These are phyloP conservation scores for Capillidium heterosporum DNA, from an alignment of 371 early-diverging fungal species.

Conservation along the genomic window DNA sequence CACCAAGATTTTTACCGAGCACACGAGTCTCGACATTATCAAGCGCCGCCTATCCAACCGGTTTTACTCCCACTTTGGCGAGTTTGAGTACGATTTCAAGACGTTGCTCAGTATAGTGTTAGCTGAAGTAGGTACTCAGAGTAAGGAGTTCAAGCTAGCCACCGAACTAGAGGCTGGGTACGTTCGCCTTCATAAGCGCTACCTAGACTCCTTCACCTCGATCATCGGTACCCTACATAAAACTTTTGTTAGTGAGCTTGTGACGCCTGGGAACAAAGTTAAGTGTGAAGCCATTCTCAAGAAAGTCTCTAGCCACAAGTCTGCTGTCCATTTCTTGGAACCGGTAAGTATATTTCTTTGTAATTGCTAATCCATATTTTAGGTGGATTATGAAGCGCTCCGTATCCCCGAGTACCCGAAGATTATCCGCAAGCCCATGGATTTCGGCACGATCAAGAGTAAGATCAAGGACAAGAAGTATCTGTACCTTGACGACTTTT, in stretches of 20 bases:
- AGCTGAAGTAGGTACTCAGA: not conserved
- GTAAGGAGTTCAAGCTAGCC: not conserved
- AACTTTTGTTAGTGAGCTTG: not conserved
- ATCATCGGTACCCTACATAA: not conserved
- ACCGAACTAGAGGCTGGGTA: not conserved
- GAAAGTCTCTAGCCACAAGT: slow-evolving; percentile 19
- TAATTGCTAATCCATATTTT: not conserved
- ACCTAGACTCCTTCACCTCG: not conserved
- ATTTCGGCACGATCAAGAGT: slow-evolving; percentile 74
- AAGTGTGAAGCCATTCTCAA: slow-evolving; percentile 12
- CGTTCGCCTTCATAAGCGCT: not conserved
- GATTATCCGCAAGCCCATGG: slow-evolving; percentile 92
- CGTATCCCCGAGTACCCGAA: slow-evolving; percentile 61
- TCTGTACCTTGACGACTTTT: slow-evolving; percentile 8
- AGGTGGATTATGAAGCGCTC: slow-evolving; percentile 44
- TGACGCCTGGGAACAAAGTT: not conserved
- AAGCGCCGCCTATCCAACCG: not conserved
- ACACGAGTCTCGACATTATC: not conserved
- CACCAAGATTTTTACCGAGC: not conserved
- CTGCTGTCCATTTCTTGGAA: slow-evolving; percentile 22
- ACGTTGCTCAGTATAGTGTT: not conserved
- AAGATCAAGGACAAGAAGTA: slow-evolving; percentile 31
- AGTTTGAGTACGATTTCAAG: not conserved
- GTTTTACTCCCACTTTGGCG: not conserved
- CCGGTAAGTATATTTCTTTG: slow-evolving; percentile 14